Percentiles rank a stretch among this genome's conserved stretches.
phyloP scores from a whole-genome alignment of 2,329 filamentous ascomycete genomes.

The Grosmannia serpens region DNA sequence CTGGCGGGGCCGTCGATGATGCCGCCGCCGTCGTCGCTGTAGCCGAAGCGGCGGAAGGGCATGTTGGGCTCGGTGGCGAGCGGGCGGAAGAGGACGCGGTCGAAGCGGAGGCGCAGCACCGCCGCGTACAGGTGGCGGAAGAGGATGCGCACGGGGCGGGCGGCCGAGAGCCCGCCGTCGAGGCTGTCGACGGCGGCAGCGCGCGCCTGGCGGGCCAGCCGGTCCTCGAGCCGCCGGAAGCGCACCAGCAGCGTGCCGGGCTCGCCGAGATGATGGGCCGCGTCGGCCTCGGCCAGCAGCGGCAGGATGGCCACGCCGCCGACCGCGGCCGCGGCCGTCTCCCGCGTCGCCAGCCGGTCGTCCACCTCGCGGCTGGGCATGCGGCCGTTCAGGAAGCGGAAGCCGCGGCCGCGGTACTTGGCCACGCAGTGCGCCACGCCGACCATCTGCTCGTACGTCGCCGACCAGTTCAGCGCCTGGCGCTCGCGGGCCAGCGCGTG shows the following conservation, averaged over 20 bases:
- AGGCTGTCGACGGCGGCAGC: background rate
- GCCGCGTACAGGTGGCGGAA: background rate
- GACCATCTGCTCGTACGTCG: too few relatives aligned
- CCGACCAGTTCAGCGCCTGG: background rate
- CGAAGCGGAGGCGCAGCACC: background rate
- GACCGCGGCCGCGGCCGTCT: too few relatives aligned
- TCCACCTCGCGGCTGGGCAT: background rate
- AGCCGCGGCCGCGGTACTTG: slow-evolving; percentile 8
- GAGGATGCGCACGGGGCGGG: background rate
- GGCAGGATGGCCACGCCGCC: background rate
- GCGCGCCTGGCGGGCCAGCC: background rate
- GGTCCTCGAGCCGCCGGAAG: background rate
- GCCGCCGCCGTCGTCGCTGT: too few relatives aligned
- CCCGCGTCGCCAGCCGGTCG: background rate
- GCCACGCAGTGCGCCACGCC: background rate
- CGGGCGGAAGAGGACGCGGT: background rate
- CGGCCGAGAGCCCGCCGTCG: background rate
- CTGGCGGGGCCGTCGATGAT: too few relatives aligned
- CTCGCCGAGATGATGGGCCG: background rate
- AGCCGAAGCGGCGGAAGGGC: background rate
- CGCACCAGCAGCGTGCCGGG: slow-evolving; percentile 4
- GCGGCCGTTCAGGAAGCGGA: background rate
- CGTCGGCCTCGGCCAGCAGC: background rate
- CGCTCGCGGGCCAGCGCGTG: slow-evolving; percentile 1
- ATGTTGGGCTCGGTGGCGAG: background rate